Percentiles rank a stretch among this genome's conserved stretches.
These are phyloP conservation scores for Orbilia javanica DNA, from an alignment of 2,329 filamentous ascomycete genomes.

Conservation along the genomic window DNA sequence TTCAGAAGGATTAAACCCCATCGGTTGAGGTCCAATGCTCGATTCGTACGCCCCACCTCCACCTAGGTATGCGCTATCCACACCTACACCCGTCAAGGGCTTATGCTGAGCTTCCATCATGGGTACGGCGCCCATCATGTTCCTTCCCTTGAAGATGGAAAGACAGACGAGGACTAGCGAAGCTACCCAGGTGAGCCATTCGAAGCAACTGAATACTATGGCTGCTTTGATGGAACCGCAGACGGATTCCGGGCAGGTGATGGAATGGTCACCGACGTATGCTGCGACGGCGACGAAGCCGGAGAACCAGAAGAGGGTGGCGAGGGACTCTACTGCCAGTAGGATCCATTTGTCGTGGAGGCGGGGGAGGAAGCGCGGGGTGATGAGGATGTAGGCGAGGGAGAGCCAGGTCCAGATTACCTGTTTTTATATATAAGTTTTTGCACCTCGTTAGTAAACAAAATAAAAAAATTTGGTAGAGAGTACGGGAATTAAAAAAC, in stretches of 20 bases:
- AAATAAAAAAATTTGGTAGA: neutral
- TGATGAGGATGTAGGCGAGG: conserved; percentile 51
- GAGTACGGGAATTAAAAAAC: neutral
- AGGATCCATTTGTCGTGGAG: conserved; percentile 56
- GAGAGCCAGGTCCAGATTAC: conserved; percentile 55
- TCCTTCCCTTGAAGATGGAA: conserved; percentile 49
- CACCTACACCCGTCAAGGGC: conserved; percentile 16
- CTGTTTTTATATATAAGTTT: too few species aligned
- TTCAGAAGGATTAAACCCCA: conserved; percentile 52
- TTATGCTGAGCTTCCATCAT: conserved; percentile 43
- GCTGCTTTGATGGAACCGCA: conserved; percentile 52
- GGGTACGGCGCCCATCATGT: conserved; percentile 42
- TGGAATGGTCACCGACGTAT: conserved; percentile 51
- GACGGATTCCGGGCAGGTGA: conserved; percentile 47
- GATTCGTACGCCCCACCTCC: conserved; percentile 30
- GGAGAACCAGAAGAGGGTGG: conserved; percentile 56
- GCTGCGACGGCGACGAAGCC: conserved; percentile 53
- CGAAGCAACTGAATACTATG: conserved; percentile 50
- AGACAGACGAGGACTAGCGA: conserved; percentile 48
- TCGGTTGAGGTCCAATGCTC: conserved; percentile 21
- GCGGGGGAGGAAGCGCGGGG: conserved; percentile 53
- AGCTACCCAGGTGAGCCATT: conserved; percentile 54
- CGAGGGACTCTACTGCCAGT: conserved; percentile 54
- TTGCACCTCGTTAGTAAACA: too few species aligned
- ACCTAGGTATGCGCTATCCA: conserved; percentile 41